A percentile compares a stretch with the other conserved stretches of the same genome.
Evolutionary conservation across 2,329 filamentous ascomycete species (phyloP).

Genomic region (Aspergillus udagawae): DNA sequence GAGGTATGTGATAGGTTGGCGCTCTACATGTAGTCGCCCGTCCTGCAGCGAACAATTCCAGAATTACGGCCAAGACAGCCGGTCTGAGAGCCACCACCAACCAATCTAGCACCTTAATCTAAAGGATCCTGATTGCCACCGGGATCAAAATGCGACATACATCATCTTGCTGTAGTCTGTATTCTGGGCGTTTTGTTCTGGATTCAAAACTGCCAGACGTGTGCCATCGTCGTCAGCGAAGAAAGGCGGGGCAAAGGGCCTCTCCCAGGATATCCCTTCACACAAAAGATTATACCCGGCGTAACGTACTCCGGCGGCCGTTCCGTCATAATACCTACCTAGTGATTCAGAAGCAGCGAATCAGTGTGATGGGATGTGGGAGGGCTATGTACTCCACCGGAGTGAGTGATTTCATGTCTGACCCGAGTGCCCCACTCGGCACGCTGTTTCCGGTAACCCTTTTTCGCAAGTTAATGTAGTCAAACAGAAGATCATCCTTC

Average conservation of each 20-base stretch:
- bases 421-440: slow-evolving; percentile 16
- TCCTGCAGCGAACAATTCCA: slow-evolving; percentile 35
- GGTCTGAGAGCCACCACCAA: slow-evolving; percentile 15
- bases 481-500: rapidly evolving
- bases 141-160: slow-evolving; percentile 5
- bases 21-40: background rate
- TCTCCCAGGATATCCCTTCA: background rate
- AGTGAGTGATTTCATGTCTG: background rate
- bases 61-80: slow-evolving; percentile 18
- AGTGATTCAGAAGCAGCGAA: background rate
- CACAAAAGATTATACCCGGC: background rate
- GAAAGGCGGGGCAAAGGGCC: background rate
- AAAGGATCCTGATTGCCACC: background rate
- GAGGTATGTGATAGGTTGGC: background rate
- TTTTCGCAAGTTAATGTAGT: background rate
- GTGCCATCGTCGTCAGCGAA: background rate
- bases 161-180: slow-evolving; percentile 1
- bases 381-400: background rate
- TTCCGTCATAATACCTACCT: background rate
- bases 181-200: background rate
- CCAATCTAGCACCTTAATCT: slow-evolving; percentile 5
- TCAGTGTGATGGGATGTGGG: background rate
- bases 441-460: slow-evolving; percentile 15
- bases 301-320: background rate
- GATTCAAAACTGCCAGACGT: background rate